A percentile compares a stretch with the other conserved stretches of the same genome.
Evolutionary conservation across 2,329 filamentous ascomycete species (phyloP).

Genomic region (Claviceps maximensis): DNA sequence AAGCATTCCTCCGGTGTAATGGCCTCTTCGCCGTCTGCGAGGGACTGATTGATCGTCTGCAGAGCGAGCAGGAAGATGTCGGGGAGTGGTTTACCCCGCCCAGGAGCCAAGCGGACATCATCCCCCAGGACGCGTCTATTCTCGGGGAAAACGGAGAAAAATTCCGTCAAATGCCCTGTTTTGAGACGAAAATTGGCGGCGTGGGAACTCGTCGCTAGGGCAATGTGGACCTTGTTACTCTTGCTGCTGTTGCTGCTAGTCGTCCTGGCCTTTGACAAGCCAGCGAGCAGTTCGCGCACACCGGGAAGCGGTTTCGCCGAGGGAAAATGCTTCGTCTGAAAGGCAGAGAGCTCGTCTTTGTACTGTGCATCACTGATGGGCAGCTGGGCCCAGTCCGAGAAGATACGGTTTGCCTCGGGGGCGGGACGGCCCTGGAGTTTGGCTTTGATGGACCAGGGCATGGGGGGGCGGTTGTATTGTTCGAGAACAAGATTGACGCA

Average conservation of each 20-base stretch:
- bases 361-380: constrained; percentile 64
- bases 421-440: constrained; percentile 54
- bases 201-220: constrained; percentile 73
- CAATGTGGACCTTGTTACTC: constrained; percentile 52
- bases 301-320: constrained; percentile 66
- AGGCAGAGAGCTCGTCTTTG: constrained; percentile 37
- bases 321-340: constrained; percentile 64
- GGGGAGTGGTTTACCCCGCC: constrained; percentile 84
- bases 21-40: constrained; percentile 46
- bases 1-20: constrained; percentile 79
- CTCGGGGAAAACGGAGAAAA: constrained; percentile 53
- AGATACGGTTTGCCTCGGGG: constrained; percentile 38
- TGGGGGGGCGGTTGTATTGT: constrained; percentile 55
- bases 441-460: constrained; percentile 95
- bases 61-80: constrained; percentile 90
- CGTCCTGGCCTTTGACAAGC: constrained; percentile 18
- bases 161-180: constrained; percentile 44
- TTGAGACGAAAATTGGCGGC: constrained; percentile 63
- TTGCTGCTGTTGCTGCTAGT: constrained; percentile 14
- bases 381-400: constrained; percentile 71
- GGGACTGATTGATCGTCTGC: constrained; percentile 65
- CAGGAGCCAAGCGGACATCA: constrained; percentile 60
- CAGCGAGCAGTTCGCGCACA: constrained; percentile 52
- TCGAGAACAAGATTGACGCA: constrained; percentile 72
- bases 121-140: constrained; percentile 74